These are phyloP conservation scores for Penicillium sumatraense DNA, from an alignment of 2,329 filamentous ascomycete genomes.

Conservation along the genomic window DNA sequence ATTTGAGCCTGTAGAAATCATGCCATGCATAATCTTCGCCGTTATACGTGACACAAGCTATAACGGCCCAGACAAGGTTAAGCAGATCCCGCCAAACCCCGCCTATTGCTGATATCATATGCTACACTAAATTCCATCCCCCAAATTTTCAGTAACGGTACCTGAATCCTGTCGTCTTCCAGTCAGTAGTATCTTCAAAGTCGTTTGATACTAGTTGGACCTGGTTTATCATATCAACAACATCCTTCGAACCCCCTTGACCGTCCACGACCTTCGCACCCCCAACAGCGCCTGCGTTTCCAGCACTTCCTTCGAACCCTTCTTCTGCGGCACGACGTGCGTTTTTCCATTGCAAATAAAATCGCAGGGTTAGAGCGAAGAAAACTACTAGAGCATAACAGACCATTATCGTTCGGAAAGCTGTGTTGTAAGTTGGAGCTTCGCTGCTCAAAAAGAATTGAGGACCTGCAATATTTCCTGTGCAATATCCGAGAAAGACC, in stretches of 20 bases:
- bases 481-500: constrained; percentile 61
- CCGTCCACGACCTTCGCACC: constrained; percentile 50
- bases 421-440: constrained; percentile 58
- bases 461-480: constrained; percentile 61
- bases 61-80: background rate
- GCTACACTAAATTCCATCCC: background rate
- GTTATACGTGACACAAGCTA: background rate
- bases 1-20: background rate
- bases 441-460: constrained; percentile 59
- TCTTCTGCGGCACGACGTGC: constrained; percentile 48
- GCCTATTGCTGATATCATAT: background rate
- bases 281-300: constrained; percentile 41
- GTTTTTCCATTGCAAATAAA: constrained; percentile 56
- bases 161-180: constrained; percentile 62
- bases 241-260: constrained; percentile 44
- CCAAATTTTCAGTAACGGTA: constrained; percentile 48
- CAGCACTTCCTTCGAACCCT: constrained; percentile 23
- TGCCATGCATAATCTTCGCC: background rate
- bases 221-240: constrained; percentile 31
- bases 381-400: constrained; percentile 59
- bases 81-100: constrained; percentile 6
- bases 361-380: constrained; percentile 50
- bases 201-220: constrained; percentile 50
- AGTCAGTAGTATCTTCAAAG: constrained; percentile 65
- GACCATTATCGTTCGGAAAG: constrained; percentile 60